Base-by-base conservation (phyloP, 2,329 filamentous ascomycete species). In the Leptographium wingfieldii region DNA sequence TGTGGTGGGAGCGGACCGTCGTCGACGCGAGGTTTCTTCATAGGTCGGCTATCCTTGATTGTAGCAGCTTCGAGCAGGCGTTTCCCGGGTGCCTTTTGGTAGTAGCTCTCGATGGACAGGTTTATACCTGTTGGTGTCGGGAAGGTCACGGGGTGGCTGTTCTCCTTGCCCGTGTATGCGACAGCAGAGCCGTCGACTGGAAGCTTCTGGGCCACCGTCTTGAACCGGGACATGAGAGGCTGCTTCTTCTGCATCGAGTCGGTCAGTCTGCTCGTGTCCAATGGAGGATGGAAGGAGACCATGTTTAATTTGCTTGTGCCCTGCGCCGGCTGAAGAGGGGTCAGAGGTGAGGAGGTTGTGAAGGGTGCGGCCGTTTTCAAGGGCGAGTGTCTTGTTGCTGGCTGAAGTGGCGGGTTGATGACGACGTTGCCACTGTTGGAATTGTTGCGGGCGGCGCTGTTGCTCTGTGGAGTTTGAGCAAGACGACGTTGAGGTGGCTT, bases 21-120 rank as follows among this genome's bases (percentile, higher is more conserved):
- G 38, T 87, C 83, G 48, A 76, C 68, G 69, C 85, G 90, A 55
- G 76, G 72, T 73, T 87, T 90, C 76, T 95, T 95, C 55, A 73
- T 69, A 1, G 80, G 74, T 64, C 86, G 76, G 25, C 77, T 79
- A 66, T 92, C 88, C 66, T 85, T 85, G 65, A 88, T 83, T 1
- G 86, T 84, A 5, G 86, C 83, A 5, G 88, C 82, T 58, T 95
- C 90, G 71, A 88, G 80, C 52, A 92, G 75, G 9, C 88, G 84
- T 69, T 85, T 85, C 51, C 74, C 74, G 10, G 76, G 73, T 1
- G 76, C 70, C 60, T 82, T 83, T 61, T 76, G 77, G 60, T 80
- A 81, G 63, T 76, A 78, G 57, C 72, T 76, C 61, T 83, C 80
- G 48, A 81, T 68, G 29, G 77, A 76, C 33, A 82, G 69, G 67